phyloP scores from a whole-genome alignment of 352 stramenopile genomes.

The Paralagenidium karlingii region DNA sequence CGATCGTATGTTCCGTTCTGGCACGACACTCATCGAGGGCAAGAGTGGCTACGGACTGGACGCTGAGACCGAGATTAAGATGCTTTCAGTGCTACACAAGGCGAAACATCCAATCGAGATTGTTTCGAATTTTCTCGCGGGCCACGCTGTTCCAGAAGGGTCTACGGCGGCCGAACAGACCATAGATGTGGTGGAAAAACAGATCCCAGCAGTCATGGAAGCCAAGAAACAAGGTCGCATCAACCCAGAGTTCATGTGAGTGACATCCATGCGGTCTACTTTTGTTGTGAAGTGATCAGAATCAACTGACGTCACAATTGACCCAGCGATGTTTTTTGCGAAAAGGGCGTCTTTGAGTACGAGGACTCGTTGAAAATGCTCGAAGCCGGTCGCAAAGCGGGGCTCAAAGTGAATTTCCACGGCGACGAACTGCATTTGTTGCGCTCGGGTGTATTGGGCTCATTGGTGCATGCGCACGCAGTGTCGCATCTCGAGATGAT shows the following conservation, averaged over 20 bases:
- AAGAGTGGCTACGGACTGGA: constrained; percentile 82
- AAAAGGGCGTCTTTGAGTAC: constrained; percentile 76
- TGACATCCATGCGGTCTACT: neutral
- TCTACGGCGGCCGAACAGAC: constrained; percentile 47
- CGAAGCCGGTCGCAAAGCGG: constrained; percentile 36
- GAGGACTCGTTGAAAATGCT: constrained; percentile 66
- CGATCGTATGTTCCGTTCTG: constrained; percentile 58
- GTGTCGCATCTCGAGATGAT: constrained; percentile 76
- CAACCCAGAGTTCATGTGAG: constrained; percentile 68
- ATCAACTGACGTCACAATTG: neutral
- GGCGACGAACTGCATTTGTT: constrained; percentile 68
- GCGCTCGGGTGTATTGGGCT: constrained; percentile 48
- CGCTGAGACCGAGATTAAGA: constrained; percentile 70
- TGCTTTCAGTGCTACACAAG: constrained; percentile 68
- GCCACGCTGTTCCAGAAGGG: constrained; percentile 65
- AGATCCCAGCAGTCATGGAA: constrained; percentile 53
- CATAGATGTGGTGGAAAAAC: constrained; percentile 55
- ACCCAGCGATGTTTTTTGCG: constrained; percentile 61
- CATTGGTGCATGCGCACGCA: constrained; percentile 37
- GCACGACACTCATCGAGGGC: constrained; percentile 67
- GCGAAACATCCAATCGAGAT: constrained; percentile 54
- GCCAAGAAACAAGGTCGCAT: constrained; percentile 58
- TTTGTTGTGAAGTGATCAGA: neutral
- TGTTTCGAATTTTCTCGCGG: constrained; percentile 62
- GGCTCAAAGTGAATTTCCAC: constrained; percentile 77